Evolutionary conservation across 1,284 basidiomycete genomes (phyloP).

Genomic region (Microbotryum scabiosae): DNA sequence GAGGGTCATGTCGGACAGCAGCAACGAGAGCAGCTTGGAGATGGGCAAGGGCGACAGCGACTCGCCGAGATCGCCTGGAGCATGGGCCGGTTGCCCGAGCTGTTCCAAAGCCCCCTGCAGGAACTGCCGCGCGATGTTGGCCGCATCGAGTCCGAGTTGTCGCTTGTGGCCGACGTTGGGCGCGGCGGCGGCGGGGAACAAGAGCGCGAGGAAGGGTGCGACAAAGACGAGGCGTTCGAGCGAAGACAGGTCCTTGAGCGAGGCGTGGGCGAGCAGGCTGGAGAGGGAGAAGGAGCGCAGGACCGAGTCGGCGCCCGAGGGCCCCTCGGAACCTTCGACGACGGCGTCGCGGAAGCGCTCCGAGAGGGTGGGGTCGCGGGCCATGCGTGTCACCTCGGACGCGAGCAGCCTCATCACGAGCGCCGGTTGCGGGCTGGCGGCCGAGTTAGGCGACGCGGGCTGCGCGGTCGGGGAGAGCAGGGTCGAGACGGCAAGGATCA

Average conservation of each 20-base stretch:
- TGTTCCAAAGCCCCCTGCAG: constrained; percentile 18
- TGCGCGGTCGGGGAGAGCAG: constrained; percentile 52
- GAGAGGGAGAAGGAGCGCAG: constrained; percentile 61
- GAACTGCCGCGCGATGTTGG: constrained; percentile 14
- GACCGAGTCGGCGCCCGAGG: constrained; percentile 35
- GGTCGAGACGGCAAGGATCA: constrained; percentile 59
- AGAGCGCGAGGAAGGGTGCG: constrained; percentile 60
- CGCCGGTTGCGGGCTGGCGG: constrained; percentile 43
- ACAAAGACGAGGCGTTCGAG: constrained; percentile 68
- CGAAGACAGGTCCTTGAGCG: constrained; percentile 65
- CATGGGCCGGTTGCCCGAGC: constrained; percentile 23
- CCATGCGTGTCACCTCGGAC: constrained; percentile 76
- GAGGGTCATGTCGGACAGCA: constrained; percentile 52
- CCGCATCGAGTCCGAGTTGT: constrained; percentile 26
- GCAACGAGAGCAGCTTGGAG: constrained; percentile 66
- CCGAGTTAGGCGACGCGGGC: constrained; percentile 33
- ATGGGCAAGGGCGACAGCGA: constrained; percentile 58
- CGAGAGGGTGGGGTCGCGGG: constrained; percentile 74
- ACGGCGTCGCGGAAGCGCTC: constrained; percentile 77
- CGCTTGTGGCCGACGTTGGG: constrained; percentile 13
- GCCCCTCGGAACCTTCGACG: constrained; percentile 62
- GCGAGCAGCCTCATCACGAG: constrained; percentile 70
- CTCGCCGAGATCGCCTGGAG: constrained; percentile 69
- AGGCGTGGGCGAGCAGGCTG: constrained; percentile 65
- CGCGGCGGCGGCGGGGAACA: constrained; percentile 30